Evolutionary conservation across 2,329 filamentous ascomycete species (phyloP).

Genomic region (Alternaria triticimaculans): DNA sequence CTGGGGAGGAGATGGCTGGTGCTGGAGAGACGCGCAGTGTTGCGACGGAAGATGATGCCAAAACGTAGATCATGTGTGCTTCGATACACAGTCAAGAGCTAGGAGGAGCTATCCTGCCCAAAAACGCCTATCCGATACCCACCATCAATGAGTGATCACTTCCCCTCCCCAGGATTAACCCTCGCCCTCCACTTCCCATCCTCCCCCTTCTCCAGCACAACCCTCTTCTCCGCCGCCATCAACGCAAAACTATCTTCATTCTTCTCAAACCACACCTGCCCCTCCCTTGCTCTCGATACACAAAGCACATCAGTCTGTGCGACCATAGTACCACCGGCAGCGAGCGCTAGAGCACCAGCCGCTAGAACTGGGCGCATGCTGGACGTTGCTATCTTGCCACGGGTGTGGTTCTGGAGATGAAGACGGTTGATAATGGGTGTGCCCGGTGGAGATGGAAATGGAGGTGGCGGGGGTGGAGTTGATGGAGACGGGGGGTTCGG

Average conservation of each 20-base stretch:
- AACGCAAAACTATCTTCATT: not conserved
- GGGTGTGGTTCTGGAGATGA: not conserved
- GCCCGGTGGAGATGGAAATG: not conserved
- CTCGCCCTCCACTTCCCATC: not conserved
- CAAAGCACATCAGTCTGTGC: not conserved
- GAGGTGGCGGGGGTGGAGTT: not conserved
- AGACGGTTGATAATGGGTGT: not conserved
- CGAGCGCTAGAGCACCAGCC: not conserved
- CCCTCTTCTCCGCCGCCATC: not conserved
- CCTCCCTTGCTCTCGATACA: not conserved
- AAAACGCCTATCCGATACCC: not conserved
- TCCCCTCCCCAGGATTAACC: not conserved
- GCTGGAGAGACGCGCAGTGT: not conserved
- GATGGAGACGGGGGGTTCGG: not conserved
- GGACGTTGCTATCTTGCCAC: not conserved
- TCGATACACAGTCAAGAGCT: not conserved
- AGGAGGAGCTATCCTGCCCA: accelerated
- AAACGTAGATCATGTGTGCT: not conserved
- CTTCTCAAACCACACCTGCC: not conserved
- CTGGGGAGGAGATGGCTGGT: not conserved
- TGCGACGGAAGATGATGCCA: not conserved
- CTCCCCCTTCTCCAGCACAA: not conserved
- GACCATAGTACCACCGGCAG: not conserved
- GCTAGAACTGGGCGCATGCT: not conserved
- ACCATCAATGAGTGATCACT: not conserved